Base-by-base conservation (phyloP, 768 basidiomycete genomes). In the Amanita inopinata region DNA sequence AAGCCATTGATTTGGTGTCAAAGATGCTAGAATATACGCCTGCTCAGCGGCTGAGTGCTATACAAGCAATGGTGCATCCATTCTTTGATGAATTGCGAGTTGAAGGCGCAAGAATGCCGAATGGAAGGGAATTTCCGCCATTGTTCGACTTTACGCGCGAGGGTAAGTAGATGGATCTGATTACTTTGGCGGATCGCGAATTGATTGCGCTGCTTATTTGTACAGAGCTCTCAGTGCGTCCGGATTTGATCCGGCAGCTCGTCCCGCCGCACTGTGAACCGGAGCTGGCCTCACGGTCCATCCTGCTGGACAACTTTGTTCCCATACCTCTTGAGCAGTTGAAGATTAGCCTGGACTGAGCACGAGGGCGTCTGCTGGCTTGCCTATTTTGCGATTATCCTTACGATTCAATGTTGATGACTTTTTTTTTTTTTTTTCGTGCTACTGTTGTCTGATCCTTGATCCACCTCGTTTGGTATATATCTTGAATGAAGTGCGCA, bases 11-110 rank as follows among this genome's bases (percentile, higher is more conserved):
- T 54, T 69, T 98, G 45, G 94, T 99, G 47, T 81, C 87, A 12
- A 93, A 89, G 62, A 69, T 99, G 48, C 72, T 99, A 53, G 94
- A 98, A 58, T 99, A 99, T 67, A 99, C 96, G n/a, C 96, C 96
- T 6, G 83, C 83, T 33, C 83, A 88, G 23, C 83, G 96, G 40
- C 62, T 94, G 63, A 89, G 85, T 53, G 84, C 91, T 1, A 74
- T 91, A 53, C 83, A 90, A 62, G 86, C 87, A 18, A 90, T 94
- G 90, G 73, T 89, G 49, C 82, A 94, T 59, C 80, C 87, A 19
- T 93, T 98, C 83, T 99, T 99, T 61, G 93, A 98, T 58, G 96
- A 99, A 64, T 63, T 99, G 53, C 79, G 90, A 49, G 74, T 73
- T 32, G 88, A 93, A 57, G 91, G 89, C 0, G 85, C 88, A 33